These are phyloP conservation scores for Scenedesmus sp. DNA, from an alignment of 163 green algal genomes.

Conservation along the genomic window DNA sequence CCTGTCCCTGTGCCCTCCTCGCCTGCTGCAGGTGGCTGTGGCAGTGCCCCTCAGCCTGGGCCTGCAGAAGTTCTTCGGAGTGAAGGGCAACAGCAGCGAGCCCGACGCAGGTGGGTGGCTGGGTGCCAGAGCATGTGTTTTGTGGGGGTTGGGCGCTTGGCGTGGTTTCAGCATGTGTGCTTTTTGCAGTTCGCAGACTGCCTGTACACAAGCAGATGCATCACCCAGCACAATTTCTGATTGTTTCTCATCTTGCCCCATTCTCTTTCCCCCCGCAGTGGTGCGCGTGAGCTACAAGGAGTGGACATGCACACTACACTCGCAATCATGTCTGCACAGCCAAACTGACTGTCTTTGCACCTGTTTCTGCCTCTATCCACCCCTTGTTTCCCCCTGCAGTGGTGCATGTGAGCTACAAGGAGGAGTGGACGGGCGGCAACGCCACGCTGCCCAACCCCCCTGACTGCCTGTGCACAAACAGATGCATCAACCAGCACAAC, in stretches of 20 bases:
- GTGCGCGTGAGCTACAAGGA: no score
- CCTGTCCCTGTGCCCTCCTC: neutral
- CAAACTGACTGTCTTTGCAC: no score
- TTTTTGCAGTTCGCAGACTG: no score
- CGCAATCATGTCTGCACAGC: no score
- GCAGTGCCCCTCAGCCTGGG: slow-evolving; percentile 2
- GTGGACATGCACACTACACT: no score
- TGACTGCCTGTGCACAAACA: neutral
- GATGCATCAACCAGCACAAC: neutral
- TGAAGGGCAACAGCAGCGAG: neutral
- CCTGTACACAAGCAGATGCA: no score
- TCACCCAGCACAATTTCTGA: no score
- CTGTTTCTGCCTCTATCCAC: neutral
- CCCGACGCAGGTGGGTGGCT: neutral
- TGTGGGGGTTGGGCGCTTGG: no score
- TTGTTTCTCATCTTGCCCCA: no score
- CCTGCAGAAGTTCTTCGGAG: slow-evolving; percentile 1
- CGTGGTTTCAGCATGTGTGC: no score
- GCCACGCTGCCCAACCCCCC: no score
- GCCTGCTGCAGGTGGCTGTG: neutral
- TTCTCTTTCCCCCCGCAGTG: no score
- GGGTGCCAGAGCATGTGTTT: neutral
- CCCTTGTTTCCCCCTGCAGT: neutral
- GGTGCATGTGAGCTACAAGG: neutral
- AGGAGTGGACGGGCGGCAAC: neutral